phyloP scores from a whole-genome alignment of 2,329 filamentous ascomycete genomes.

The Ascosphaera apis region DNA sequence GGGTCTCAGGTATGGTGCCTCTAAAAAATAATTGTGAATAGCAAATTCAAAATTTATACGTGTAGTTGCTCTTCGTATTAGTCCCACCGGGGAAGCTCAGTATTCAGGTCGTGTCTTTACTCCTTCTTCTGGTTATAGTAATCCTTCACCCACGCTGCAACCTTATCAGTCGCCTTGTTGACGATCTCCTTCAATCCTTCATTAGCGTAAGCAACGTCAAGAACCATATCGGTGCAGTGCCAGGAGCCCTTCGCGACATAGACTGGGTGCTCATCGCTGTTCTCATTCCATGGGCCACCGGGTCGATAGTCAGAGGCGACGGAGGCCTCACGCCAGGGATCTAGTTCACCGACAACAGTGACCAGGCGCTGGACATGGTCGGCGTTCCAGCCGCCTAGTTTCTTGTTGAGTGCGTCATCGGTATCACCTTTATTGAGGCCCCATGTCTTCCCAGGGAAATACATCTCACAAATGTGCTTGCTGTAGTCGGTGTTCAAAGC shows the following conservation, averaged over 20 bases:
- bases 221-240: conserved; percentile 32
- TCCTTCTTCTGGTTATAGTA: no score
- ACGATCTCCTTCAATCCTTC: conserved; percentile 26
- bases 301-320: conserved; percentile 31
- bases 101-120: no score
- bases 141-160: conserved; percentile 31
- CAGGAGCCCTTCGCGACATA: conserved; percentile 29
- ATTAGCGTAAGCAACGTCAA: conserved; percentile 25
- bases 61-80: no score
- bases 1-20: no score
- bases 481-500: conserved; percentile 29
- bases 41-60: no score
- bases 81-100: no score
- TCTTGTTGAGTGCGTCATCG: conserved; percentile 26
- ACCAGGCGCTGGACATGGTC: conserved; percentile 30
- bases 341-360: conserved; percentile 21
- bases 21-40: no score
- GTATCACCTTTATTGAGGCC: conserved; percentile 25
- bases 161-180: conserved; percentile 25
- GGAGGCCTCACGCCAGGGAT: conserved; percentile 35
- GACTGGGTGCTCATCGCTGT: conserved; percentile 26
- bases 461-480: conserved; percentile 30
- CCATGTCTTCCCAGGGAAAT: conserved; percentile 33
- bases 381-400: conserved; percentile 32
- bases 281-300: conserved; percentile 28